phyloP scores from a whole-genome alignment of 768 basidiomycete genomes.

The Cystofilobasidium macerans region DNA sequence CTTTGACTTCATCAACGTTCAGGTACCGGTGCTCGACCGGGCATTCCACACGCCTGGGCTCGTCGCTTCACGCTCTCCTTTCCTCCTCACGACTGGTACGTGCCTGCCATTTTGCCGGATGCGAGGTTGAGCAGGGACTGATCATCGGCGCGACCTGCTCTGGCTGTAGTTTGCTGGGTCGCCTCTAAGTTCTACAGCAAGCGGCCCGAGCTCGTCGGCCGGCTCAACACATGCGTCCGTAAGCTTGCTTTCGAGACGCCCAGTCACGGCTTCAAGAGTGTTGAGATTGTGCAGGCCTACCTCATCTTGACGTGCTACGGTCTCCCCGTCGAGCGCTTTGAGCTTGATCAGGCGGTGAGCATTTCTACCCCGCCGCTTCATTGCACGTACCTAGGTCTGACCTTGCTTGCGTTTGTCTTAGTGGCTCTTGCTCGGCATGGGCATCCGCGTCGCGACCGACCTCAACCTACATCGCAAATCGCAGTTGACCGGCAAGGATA shows the following conservation, averaged over 20 bases:
- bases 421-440: conserved; percentile 59
- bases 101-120: conserved; percentile 25
- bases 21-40: conserved; percentile 67
- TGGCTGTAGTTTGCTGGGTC: conserved; percentile 3
- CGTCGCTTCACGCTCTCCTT: conserved; percentile 87
- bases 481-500: conserved; percentile 51
- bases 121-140: background rate
- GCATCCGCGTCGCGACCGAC: conserved; percentile 91
- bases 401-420: background rate
- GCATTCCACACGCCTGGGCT: conserved; percentile 88
- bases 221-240: conserved; percentile 56
- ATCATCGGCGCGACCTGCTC: background rate
- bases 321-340: conserved; percentile 78
- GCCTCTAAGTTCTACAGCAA: conserved; percentile 53
- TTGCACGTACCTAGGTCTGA: background rate
- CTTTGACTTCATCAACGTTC: conserved; percentile 54
- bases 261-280: conserved; percentile 45
- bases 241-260: conserved; percentile 62
- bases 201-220: conserved; percentile 68
- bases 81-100: conserved; percentile 82
- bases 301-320: conserved; percentile 78
- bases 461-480: conserved; percentile 89
- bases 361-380: conserved; percentile 32
- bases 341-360: conserved; percentile 71
- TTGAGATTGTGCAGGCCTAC: conserved; percentile 93